Evolutionary conservation across 2,329 filamentous ascomycete genomes (phyloP), one percentile per base, ranked within the genome.

Genomic region (Ceratocystis papillata): DNA sequence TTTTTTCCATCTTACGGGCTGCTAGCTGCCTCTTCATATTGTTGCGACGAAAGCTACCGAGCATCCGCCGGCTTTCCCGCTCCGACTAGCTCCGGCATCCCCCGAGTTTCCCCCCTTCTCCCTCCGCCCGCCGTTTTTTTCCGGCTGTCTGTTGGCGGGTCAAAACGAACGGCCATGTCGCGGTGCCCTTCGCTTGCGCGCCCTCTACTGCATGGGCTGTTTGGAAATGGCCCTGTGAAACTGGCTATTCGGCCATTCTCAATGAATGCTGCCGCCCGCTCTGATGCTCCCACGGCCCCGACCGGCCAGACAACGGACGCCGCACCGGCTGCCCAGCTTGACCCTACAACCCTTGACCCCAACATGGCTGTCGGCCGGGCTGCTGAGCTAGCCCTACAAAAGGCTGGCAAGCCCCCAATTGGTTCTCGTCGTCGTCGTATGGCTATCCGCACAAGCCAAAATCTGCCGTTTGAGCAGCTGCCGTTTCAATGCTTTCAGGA

Each of bases 401-500:
- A 83, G 73, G 64, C 82, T 70, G 87, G 89, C 65, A 81, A 85
- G 57, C 80, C 83, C 69, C 90, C 90, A 64, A 79, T 96, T 71
- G 92, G 92, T 63, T 96, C 91, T 59, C 86, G 92, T 71, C 85
- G 92, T 79, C 87, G 92, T 69, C 87, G 93, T 74, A 83, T 85
- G 33, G 88, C 88, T 33, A 75, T 92, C 68, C 84, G 81, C 72
- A 83, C 78, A 71, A 63, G 64, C 55, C 82, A 78, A 46, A 77
- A 81, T 69, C 78, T 96, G 62, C 90, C 92, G 30, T 96, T 99
- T 74, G 90, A 96, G 79, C 88, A 93, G 74, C 79, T 99, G 70
- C 94, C 94, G 20, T 99, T 95, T 78, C 93, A 97, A 81, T 94
- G 90, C 77, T 99, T 97, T 79, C 94, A 99, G 77, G 92, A 96